Evolutionary conservation across 305 asterid genomes (phyloP), one percentile per base, ranked within the genome.

Genomic region (Vinca major): DNA sequence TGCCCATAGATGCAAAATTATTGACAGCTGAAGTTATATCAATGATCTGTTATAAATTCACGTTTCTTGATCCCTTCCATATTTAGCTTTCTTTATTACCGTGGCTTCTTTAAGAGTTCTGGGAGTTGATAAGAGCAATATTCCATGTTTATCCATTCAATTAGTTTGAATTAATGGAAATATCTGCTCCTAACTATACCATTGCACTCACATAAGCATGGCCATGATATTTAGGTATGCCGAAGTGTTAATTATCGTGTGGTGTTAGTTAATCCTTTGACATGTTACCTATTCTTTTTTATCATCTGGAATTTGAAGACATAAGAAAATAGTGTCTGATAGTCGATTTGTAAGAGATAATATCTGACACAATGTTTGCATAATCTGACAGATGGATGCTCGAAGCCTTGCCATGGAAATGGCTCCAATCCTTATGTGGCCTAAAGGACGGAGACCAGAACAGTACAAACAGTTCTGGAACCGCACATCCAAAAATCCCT

Each of bases 361-460:
- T 5, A 63, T 14, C 57, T 56, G 43, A 48, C 51, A 4, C 26
- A 66, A 2, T 61, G 11, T 69, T 73, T 68, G 73, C 77, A 68
- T 52, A 52, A 56, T 72, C 62, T 61, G 77, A 48, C 81, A 87
- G 96, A 89, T 89, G 95, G 95, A 89, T 83, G 86, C 86, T 78
- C 85, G 85, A 72, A 86, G 84, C 80, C 92, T 87, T 69, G 88
- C 96, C 61, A 74, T 80, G 79, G 96, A 89, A 79, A 76, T 89
- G 83, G 88, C 95, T 75, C 88, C 96, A 43, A 75, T 87, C 70
- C 79, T 89, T 55, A 84, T 86, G 86, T 89, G 96, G 96, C 86
- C 78, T 64, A 77, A 84, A 75, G 95, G 88, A 61, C 84, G 73
- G 71, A 80, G 84, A 55, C 87, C 89, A 26, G 87, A 83, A 73